Evolutionary conservation across 2,329 filamentous ascomycete genomes (phyloP).

Genomic region (Fusarium buxicola): DNA sequence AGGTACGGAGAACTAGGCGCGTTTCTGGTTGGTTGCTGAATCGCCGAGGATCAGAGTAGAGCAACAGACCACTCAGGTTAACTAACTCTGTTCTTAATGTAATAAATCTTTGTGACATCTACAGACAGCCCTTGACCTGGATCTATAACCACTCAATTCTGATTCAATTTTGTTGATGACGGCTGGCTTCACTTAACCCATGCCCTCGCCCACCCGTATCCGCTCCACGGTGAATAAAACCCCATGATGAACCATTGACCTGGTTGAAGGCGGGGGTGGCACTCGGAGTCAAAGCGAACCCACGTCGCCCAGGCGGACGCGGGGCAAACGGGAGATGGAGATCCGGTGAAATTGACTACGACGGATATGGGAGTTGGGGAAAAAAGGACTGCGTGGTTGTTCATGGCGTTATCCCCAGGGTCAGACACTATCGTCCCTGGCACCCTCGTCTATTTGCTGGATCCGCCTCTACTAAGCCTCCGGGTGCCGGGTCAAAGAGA

Average conservation of each 20-base stretch:
- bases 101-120: no score
- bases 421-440: slow-evolving; percentile 6
- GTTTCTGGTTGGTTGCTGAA: slow-evolving; percentile 20
- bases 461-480: background rate
- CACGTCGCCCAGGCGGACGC: slow-evolving; percentile 10
- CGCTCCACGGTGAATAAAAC: slow-evolving; percentile 18
- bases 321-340: background rate
- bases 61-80: no score
- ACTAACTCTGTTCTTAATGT: no score
- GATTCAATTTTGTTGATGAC: no score
- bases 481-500: slow-evolving; percentile 5
- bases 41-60: background rate
- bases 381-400: background rate
- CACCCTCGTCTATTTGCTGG: slow-evolving; percentile 14
- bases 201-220: slow-evolving; percentile 19
- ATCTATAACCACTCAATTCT: background rate
- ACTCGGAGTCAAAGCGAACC: slow-evolving; percentile 30
- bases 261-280: slow-evolving; percentile 31
- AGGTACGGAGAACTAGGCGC: slow-evolving; percentile 19
- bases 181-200: slow-evolving; percentile 2
- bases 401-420: slow-evolving; percentile 3
- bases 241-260: slow-evolving; percentile 28
- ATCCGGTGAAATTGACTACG: no score
- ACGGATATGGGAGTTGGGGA: background rate
- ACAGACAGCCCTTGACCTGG: no score